Base-by-base conservation (phyloP, 805 yeast species). In the Saccharomycopsis capsularis region DNA sequence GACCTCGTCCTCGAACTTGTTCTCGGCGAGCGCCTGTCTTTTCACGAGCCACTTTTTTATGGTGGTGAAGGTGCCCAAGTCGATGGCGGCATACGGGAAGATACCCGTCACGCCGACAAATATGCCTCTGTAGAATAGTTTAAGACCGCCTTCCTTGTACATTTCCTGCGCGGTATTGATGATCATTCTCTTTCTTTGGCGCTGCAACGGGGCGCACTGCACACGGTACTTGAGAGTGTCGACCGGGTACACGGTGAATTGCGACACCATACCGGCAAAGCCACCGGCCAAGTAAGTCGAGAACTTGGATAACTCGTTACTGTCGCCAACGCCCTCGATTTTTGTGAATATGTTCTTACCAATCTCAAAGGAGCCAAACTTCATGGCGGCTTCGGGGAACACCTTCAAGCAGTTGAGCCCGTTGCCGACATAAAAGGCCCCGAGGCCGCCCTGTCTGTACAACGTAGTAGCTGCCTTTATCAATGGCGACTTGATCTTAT, bases 21-120 rank as follows among this genome's bases (percentile, higher is more conserved):
- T 71, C 19, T 65, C 66, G 48, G 63, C 64, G 38, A 63, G 68
- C 7, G 96, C 86, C 62, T 82, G 81, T 53, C 79, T 72, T 42
- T 73, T 67, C 18, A 82, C 73, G 57, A 85, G 82, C 74, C 86
- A 82, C 56, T 79, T 78, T 63, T 91, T 91, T 56, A 93, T 75
- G 1, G 90, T 82, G 7, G 91, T 74, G 63, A 93, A 93, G 0
- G 97, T 89, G 34, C 99, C 99, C 46, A 93, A 69, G 64, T 93
- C 99, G 27, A 93, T 70, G 0, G 99, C 99, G 1, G 98, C 97
- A 63, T 90, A 93, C 0, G 99, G 99, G 68, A 93, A 93, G 56
- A 93, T 91, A 42, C 99, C 99, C 51, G 90, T 77, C 3, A 90
- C 78, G n/a, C 99, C 99, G 23, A 88, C 95, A 46, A 78, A 65